These are phyloP conservation scores for Puccinia triticina DNA, from an alignment of 1,284 basidiomycete genomes.

Conservation along the genomic window DNA sequence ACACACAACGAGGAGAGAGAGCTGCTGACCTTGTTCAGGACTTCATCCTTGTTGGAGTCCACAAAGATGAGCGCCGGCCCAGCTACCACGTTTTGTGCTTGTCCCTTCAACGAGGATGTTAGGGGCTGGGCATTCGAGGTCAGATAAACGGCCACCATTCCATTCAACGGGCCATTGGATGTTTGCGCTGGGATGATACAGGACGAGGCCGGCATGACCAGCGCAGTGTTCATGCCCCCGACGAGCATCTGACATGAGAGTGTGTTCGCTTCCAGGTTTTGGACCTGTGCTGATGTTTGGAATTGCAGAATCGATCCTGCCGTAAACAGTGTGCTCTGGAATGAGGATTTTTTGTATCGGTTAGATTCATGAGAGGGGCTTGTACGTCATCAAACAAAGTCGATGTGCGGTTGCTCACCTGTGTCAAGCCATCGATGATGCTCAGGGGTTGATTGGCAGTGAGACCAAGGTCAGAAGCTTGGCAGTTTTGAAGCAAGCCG, in stretches of 20 bases:
- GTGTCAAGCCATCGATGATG: constrained; percentile 43
- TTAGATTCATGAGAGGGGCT: neutral
- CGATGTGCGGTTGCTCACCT: neutral
- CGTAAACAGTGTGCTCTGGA: constrained; percentile 37
- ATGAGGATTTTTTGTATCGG: neutral
- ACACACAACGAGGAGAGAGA: too few relatives aligned
- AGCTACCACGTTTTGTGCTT: constrained; percentile 42
- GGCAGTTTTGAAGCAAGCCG: constrained; percentile 72
- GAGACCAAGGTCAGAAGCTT: constrained; percentile 65
- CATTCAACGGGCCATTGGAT: constrained; percentile 17
- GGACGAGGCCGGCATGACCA: constrained; percentile 48
- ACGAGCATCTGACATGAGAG: constrained; percentile 43
- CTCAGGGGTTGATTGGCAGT: constrained; percentile 55
- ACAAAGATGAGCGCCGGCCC: constrained; percentile 45
- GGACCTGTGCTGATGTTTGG: constrained; percentile 45
- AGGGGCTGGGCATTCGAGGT: constrained; percentile 38
- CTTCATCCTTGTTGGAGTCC: constrained; percentile 40
- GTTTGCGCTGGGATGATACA: constrained; percentile 33
- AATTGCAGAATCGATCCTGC: constrained; percentile 47
- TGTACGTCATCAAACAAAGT: neutral
- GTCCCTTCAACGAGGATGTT: neutral
- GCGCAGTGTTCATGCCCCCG: constrained; percentile 27
- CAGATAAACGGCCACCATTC: constrained; percentile 33
- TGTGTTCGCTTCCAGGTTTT: constrained; percentile 35
- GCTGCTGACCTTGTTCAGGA: constrained; percentile 30